phyloP scores from a whole-genome alignment of 306 rosid genomes.

The Pyrus communis region DNA sequence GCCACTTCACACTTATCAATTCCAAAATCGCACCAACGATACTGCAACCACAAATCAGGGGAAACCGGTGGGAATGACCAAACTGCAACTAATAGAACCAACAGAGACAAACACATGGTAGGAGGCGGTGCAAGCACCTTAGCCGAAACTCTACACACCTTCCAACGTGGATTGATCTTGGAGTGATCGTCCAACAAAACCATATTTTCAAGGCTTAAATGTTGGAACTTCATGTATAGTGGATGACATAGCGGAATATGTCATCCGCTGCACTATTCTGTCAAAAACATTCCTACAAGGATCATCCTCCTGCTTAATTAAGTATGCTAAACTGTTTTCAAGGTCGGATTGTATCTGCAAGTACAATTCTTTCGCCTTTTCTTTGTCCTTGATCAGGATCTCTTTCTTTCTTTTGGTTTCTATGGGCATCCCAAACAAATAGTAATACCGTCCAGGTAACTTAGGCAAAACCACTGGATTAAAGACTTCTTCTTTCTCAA shows the following conservation, averaged over 20 bases:
- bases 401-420: constrained; percentile 57
- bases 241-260: constrained; percentile 11
- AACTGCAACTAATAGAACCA: too few species aligned
- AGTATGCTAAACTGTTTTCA: constrained; percentile 44
- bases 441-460: constrained; percentile 72
- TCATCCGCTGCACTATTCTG: constrained; percentile 42
- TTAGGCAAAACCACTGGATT: constrained; percentile 50
- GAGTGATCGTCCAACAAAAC: neutral
- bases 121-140: too few species aligned
- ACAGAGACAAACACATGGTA: too few species aligned
- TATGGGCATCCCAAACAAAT: constrained; percentile 79
- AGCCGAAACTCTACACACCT: too few species aligned
- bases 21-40: neutral
- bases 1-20: too few species aligned
- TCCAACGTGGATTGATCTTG: too few species aligned
- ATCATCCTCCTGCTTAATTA: constrained; percentile 76
- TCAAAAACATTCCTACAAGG: constrained; percentile 66
- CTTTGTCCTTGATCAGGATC: constrained; percentile 44
- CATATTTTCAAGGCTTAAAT: constrained; percentile 53
- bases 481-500: constrained; percentile 27
- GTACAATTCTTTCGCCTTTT: constrained; percentile 60
- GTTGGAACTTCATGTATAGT: constrained; percentile 45
- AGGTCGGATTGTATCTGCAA: constrained; percentile 70
- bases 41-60: too few species aligned
- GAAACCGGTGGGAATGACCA: too few species aligned